These are phyloP conservation scores for Xylariaceae sp. DNA, from an alignment of 2,329 filamentous ascomycete species.

Conservation along the genomic window DNA sequence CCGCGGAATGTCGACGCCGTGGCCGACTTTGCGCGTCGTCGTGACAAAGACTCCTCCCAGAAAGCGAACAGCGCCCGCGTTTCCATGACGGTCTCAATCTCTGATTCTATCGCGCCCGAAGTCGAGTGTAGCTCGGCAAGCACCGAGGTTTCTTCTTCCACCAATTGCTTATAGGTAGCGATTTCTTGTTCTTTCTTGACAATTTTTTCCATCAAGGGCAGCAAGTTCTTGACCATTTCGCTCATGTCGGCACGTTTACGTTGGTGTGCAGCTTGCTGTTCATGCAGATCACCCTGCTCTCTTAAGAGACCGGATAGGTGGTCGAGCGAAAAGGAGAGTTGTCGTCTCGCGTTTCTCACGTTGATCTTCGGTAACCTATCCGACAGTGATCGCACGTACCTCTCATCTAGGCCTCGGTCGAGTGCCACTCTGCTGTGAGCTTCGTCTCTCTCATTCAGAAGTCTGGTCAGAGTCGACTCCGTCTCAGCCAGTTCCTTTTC, in stretches of 20 bases:
- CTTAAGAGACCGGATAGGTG: constrained; percentile 7
- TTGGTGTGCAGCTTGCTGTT: constrained; percentile 3
- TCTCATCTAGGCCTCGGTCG: not conserved
- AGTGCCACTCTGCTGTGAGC: not conserved
- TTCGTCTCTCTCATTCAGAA: not conserved
- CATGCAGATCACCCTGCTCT: constrained; percentile 9
- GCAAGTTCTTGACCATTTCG: not conserved
- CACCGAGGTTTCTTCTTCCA: constrained; percentile 15
- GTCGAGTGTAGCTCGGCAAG: constrained; percentile 9
- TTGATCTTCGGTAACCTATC: not conserved
- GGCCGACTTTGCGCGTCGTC: constrained; percentile 16
- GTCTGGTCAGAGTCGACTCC: not conserved
- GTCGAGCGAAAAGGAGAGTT: constrained; percentile 5
- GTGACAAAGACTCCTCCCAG: constrained; percentile 27
- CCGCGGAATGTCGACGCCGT: constrained; percentile 24
- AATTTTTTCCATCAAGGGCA: not conserved
- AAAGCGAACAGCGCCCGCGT: constrained; percentile 26
- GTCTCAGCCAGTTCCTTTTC: not conserved
- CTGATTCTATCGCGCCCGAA: not conserved
- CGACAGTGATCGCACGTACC: constrained; percentile 1
- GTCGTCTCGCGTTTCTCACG: not conserved
- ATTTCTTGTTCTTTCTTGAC: constrained; percentile 18
- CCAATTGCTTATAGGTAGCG: constrained; percentile 12
- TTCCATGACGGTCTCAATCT: constrained; percentile 13
- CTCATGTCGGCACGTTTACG: not conserved